Base-by-base conservation (phyloP, 306 rosid genomes). In the Vachellia collinsii region DNA sequence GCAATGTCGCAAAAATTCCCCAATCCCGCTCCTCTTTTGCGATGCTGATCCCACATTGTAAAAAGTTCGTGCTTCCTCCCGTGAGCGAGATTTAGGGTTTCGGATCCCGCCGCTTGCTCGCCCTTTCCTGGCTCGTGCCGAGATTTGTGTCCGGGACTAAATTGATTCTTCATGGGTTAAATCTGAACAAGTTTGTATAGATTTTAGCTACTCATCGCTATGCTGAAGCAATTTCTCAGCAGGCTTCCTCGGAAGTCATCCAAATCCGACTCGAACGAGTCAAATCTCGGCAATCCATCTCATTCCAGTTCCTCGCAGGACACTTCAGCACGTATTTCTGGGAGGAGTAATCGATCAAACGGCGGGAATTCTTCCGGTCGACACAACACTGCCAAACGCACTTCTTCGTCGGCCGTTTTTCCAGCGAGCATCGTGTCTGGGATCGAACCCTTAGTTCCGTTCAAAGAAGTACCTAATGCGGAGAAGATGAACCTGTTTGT, bases 151-250 rank as follows among this genome's bases (percentile, higher is more conserved):
- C 78, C 69, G 39, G 58, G 25, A 48, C 64, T 46, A 8, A n/a
- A 56, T 81, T 77, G 46, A 43, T 50, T 63, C 51, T 19, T 56
- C 38, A 88, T 91, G 94, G 91, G 75, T 70, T 84, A 63, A 81
- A 53, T 91, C 80, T 91, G 59, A 84, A 79, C 74, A 16, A n/a
- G 53, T 34, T 73, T 77, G 44, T 54, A 11, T 67, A 12, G 77
- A n/a, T 79, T 59, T 43, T 64, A 66, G 72, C 75, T 75, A 41
- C 83, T 85, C 79, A 50, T 67, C 86, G 70, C 89, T 78, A 95
- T 95, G 99, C 88, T 95, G 25, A 95, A 95, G 90, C 99, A 95
- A 89, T 75, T 95, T 59, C 88, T 93, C 61, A 89, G 97, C 46
- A 93, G 79, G 74, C 94, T 95, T 75, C 98, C 99, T 61, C 90